Percentiles rank a stretch among this genome's conserved stretches.
Conservation (phyloP, 2,329 filamentous ascomycete genomes). For the Apiospora arundinis region DNA sequence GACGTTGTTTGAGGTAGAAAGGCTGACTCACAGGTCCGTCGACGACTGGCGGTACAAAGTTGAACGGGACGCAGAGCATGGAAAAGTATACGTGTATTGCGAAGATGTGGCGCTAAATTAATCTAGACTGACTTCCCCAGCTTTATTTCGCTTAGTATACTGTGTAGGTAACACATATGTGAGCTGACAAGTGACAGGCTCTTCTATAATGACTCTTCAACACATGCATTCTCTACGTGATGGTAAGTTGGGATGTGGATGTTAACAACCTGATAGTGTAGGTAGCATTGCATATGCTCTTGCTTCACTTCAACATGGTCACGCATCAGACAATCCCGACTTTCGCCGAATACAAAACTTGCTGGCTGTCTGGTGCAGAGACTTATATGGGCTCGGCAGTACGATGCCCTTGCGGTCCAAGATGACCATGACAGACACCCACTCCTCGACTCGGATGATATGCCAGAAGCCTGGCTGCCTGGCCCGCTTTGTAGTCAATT, state of each 20-base stretch:
- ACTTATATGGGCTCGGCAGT: background rate
- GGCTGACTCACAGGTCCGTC: constrained; percentile 15
- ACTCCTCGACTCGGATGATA: background rate
- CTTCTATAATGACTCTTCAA: background rate
- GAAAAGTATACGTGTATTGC: constrained; percentile 18
- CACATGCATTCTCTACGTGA: constrained; percentile 3
- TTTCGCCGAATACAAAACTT: background rate
- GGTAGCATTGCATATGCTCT: background rate
- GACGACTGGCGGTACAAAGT: constrained; percentile 10
- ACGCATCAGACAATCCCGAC: background rate
- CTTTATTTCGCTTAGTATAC: constrained; percentile 5
- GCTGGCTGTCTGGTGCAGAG: background rate
- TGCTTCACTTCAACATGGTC: constrained; percentile 4
- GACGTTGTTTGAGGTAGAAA: constrained; percentile 11
- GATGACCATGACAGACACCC: background rate
- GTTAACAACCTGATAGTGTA: constrained; percentile 15
- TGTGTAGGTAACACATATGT: constrained; percentile 17
- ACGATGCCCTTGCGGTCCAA: background rate
- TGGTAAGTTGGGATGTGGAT: constrained; percentile 10
- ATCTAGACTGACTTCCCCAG: constrained; percentile 18
- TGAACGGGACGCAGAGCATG: constrained; percentile 14
- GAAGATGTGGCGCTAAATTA: constrained; percentile 7
- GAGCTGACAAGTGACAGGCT: constrained; percentile 17
- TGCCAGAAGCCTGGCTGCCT: background rate
- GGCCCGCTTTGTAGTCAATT: background rate